Evolutionary conservation across 495 filamentous ascomycete genomes (phyloP), one percentile per base, ranked within the genome.

Genomic region (Lichenothelia convexa): DNA sequence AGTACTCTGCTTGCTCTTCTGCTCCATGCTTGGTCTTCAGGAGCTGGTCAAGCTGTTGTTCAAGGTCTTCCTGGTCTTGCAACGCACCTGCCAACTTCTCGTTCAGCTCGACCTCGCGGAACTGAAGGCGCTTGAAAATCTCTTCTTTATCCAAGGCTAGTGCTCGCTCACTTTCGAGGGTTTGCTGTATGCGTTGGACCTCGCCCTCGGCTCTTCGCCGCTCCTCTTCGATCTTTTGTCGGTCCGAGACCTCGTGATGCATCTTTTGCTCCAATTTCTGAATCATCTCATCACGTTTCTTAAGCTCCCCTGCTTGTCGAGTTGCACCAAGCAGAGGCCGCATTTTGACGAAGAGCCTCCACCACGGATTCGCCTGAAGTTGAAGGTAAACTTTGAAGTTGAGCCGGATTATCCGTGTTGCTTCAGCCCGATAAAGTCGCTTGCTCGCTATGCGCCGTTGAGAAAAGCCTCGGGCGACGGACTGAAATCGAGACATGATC

Each of bases 71-170:
- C 55, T 95, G 89, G 45, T 99, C 91, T 13, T 93, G 79, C 32
- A 94, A 67, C n/a, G 89, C 86, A 21, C 76, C 89, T 9, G 83
- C 69, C 16, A 99, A 63, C 58, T 95, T 93, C 47, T 99, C 91
- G 13, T 69, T 75, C 0, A 99, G 65, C 48, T 94, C 86, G 3
- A 75, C 71, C 51, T 95, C 89, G 18, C 87, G 74, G 23, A 77
- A 53, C 49, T 93, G 87, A n/a, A 94, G 64, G 13, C 91, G 70
- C 51, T 86, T 89, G 62, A 94, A 94, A 24, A 99, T 95, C 43
- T 95, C 89, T 45, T 99, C 91, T 50, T 95, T 99, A 54, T 99
- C 91, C 5, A 99, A 62, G 0, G 91, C 91, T 20, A 99, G 62
- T 16, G 86, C 80, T 36, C 91, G 73, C 57, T 99, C 91, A 41